Conservation (phyloP, 164 flowering plant species). For the Vitis riparia region DNA sequence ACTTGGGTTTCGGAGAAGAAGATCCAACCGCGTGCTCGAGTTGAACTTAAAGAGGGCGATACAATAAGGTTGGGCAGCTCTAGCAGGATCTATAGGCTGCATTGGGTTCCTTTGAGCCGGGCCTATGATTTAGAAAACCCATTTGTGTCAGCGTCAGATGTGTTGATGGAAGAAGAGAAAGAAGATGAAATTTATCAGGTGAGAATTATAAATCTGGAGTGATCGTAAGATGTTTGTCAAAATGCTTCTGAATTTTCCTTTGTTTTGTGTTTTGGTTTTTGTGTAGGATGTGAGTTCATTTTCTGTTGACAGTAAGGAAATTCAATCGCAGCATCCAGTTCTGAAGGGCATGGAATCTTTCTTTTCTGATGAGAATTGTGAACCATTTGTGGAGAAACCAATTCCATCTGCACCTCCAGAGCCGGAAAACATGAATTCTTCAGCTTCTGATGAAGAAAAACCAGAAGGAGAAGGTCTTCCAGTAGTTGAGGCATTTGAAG, state of each 20-base stretch:
- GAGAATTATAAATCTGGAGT: not conserved
- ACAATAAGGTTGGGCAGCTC: constrained; percentile 72
- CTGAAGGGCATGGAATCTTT: constrained; percentile 14
- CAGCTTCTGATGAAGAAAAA: constrained; percentile 19
- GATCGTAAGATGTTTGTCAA: too few species aligned
- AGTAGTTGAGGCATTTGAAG: constrained; percentile 6
- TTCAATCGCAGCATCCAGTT: constrained; percentile 12
- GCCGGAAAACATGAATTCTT: constrained; percentile 28
- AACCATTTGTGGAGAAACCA: constrained; percentile 9
- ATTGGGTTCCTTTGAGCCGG: constrained; percentile 66
- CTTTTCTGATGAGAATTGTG: constrained; percentile 23
- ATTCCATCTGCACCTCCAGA: constrained; percentile 39
- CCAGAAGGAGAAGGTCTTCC: constrained; percentile 4
- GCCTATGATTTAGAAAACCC: constrained; percentile 61
- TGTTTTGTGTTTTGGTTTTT: not conserved
- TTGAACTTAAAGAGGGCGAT: constrained; percentile 74
- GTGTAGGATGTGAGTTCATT: constrained; percentile 9
- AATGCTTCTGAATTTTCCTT: not conserved
- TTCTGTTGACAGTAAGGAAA: constrained; percentile 13
- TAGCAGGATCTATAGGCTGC: constrained; percentile 70
- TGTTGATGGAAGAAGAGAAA: constrained; percentile 14
- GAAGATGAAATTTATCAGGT: constrained; percentile 1
- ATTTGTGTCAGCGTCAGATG: constrained; percentile 31
- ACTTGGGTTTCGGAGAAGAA: constrained; percentile 80
- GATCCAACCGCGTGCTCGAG: constrained; percentile 51